Evolutionary conservation across 148 eudicot genomes (phyloP), one percentile per base, ranked within the genome.

Genomic region (Suaeda aralocaspica): DNA sequence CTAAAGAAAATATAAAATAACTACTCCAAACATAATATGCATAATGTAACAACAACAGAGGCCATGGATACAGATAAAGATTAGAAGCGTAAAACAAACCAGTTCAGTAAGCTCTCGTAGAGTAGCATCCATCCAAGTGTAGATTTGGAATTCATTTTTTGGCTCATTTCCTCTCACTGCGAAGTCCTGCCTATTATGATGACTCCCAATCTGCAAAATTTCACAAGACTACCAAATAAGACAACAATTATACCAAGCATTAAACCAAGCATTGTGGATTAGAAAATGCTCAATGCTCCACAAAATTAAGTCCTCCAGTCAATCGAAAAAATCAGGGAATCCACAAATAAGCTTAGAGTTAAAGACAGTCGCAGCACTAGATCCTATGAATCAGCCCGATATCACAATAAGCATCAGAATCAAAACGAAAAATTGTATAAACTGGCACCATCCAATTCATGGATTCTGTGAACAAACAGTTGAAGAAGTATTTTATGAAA

Each of bases 21-120:
- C 10, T 39, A 56, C 18, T 10, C 25, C 18, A 56, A 28, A 2
- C 19, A 25, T 56, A 13, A 7, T 4, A 56, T 3, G 6, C 8
- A 22, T n/a, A 21, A 52, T 52, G 22, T 5, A 3, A 3, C 7
- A 28, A 28, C 28, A 56, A 1, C 25, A 4, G 50, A 56, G 39
- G 22, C 8, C 13, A 26, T 22, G 39, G 22, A 50, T 6, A 19
- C 29, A 30, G 19, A 19, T 12, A 56, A 52, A 15, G 15, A 31
- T 21, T 5, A 13, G 46, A 48, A 24, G 25, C 25, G 29, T 11
- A 1, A 50, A 41, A 48, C 78, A 66, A 86, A 92, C 98, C 83
- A 92, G 86, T 81, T 86, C 93, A 72, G 94, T 86, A 69, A 92
- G 67, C 76, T 92, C 98, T n/a, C 94, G 92, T 19, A 92, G 86